Conservation (phyloP, 2,329 filamentous ascomycete species). For the Corniculantispora saksenae region DNA sequence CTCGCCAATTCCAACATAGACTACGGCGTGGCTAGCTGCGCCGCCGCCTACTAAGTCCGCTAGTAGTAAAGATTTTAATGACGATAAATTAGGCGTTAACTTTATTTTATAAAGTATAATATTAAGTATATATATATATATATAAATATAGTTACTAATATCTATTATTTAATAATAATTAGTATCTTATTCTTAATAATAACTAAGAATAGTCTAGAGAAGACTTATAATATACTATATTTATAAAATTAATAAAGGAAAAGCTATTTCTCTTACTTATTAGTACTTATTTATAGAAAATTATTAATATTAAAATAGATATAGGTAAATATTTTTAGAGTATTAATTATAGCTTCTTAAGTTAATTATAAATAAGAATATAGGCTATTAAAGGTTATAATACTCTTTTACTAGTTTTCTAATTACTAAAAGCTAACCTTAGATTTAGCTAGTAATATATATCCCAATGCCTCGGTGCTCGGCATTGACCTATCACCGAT, state of each 20-base stretch:
- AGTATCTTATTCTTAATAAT: conserved; percentile 51
- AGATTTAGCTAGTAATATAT: conserved; percentile 40
- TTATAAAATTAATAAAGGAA: conserved; percentile 45
- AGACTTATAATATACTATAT: conserved; percentile 46
- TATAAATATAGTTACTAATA: conserved; percentile 39
- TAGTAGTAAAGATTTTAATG: not conserved
- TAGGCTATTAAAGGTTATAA: conserved; percentile 53
- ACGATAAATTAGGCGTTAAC: conserved; percentile 15
- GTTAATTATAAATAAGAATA: conserved; percentile 32
- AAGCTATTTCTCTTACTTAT: conserved; percentile 43
- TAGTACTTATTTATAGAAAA: conserved; percentile 40
- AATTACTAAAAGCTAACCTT: not conserved
- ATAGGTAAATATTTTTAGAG: conserved; percentile 27
- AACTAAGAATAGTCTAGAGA: conserved; percentile 47
- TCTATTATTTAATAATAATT: conserved; percentile 44
- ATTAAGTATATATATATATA: conserved; percentile 36
- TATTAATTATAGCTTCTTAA: too few relatives aligned
- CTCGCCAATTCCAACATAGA: too few relatives aligned
- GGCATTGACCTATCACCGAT: conserved; percentile 48
- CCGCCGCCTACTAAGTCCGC: conserved; percentile 4
- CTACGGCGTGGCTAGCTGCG: conserved; percentile 3
- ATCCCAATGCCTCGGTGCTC: conserved; percentile 40
- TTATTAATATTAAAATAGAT: conserved; percentile 52
- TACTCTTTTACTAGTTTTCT: not conserved
- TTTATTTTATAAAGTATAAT: conserved; percentile 24